Evolutionary conservation across 805 yeast genomes (phyloP).

Genomic region (Teunomyces tritomae): DNA sequence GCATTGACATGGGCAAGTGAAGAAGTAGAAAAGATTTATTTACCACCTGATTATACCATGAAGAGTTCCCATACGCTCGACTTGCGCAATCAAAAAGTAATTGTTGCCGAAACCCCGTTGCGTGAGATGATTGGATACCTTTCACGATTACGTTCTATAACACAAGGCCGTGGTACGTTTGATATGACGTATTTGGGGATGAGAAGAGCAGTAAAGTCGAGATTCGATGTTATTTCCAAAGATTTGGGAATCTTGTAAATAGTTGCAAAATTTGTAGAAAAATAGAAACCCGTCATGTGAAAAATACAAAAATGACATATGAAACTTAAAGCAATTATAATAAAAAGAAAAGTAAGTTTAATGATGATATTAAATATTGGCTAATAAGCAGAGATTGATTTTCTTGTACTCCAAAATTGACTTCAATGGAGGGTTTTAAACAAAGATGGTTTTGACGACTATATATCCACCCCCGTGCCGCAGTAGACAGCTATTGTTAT

Average conservation of each 20-base stretch:
- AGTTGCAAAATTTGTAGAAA: background rate
- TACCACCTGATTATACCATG: slow-evolving; percentile 77
- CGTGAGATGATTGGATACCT: slow-evolving; percentile 89
- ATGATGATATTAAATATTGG: no score
- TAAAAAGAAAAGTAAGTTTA: no score
- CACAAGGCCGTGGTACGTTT: slow-evolving; percentile 86
- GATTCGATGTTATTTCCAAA: slow-evolving; percentile 27
- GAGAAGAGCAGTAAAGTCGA: slow-evolving; percentile 59
- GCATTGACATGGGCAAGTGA: slow-evolving; percentile 46
- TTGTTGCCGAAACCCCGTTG: slow-evolving; percentile 81
- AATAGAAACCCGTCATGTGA: background rate
- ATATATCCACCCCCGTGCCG: background rate
- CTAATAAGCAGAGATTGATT: no score
- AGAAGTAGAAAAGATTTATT: slow-evolving; percentile 59
- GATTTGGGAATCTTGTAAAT: slow-evolving; percentile 12
- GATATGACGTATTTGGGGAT: slow-evolving; percentile 76
- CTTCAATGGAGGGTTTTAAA: no score
- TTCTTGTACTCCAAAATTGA: no score
- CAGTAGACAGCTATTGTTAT: background rate
- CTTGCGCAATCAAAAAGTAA: slow-evolving; percentile 47
- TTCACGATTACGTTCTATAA: slow-evolving; percentile 70
- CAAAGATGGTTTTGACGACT: no score
- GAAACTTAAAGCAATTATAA: no score
- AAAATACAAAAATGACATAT: no score
- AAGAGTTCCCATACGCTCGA: slow-evolving; percentile 15